Percentiles rank a stretch among this genome's conserved stretches.
phyloP scores from a whole-genome alignment of 1,284 basidiomycete species.

The Golubevia pallescens region DNA sequence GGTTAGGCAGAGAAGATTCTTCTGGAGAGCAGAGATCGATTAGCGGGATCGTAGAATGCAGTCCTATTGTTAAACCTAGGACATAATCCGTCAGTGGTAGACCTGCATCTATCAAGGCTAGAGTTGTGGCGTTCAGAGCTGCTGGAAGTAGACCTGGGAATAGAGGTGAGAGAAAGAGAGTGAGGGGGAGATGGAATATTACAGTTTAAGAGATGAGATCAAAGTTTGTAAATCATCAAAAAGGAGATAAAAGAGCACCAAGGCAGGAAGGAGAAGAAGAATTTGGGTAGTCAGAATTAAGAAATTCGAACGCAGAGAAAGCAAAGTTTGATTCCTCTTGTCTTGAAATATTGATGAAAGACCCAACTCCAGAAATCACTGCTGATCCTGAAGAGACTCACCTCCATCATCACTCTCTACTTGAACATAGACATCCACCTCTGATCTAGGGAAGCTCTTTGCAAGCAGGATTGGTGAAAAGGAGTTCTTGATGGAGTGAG shows the following conservation, averaged over 20 bases:
- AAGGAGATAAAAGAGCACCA: neutral
- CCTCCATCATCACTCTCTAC: constrained; percentile 89
- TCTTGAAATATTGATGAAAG: too few relatives aligned
- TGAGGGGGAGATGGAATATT: neutral
- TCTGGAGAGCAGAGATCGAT: constrained; percentile 86
- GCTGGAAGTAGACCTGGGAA: constrained; percentile 83
- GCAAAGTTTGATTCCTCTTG: too few relatives aligned
- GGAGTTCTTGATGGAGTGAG: constrained; percentile 84
- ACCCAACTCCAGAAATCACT: too few relatives aligned
- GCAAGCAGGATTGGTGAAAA: constrained; percentile 94
- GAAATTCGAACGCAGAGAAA: too few relatives aligned
- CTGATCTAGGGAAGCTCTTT: constrained; percentile 86
- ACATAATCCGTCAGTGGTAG: constrained; percentile 90
- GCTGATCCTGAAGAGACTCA: constrained; percentile 30
- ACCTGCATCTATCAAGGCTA: constrained; percentile 87
- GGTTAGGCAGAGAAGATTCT: constrained; percentile 84
- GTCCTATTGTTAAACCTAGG: constrained; percentile 11
- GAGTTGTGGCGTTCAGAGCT: constrained; percentile 90
- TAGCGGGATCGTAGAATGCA: constrained; percentile 69
- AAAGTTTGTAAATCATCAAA: too few relatives aligned
- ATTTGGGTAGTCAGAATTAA: too few relatives aligned
- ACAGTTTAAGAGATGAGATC: neutral
- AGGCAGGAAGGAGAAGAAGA: neutral
- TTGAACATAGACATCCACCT: constrained; percentile 92
- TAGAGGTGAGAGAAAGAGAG: neutral